Evolutionary conservation across 1,284 basidiomycete genomes (phyloP).

Genomic region (Thecaphora frezii): DNA sequence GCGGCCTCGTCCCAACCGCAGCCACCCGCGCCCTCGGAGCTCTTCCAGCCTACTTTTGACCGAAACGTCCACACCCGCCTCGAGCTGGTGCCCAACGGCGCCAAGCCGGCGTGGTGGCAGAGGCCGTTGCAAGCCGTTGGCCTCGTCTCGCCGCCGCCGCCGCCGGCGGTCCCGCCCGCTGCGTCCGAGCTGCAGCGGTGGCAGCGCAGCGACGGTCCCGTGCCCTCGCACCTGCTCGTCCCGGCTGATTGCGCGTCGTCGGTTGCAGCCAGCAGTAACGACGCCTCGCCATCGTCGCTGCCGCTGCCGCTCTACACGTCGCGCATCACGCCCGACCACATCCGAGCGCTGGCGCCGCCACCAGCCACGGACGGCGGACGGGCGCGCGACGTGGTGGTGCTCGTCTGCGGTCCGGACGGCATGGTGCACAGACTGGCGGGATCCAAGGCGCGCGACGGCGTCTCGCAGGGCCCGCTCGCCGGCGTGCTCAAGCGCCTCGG

Average conservation of each 20-base stretch:
- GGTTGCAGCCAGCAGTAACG: slow-evolving; percentile 8
- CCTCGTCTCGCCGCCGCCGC: too few relatives aligned
- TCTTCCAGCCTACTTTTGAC: slow-evolving; percentile 3
- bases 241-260: slow-evolving; percentile 9
- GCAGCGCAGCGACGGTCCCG: too few relatives aligned
- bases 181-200: too few relatives aligned
- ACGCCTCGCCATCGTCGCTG: neutral
- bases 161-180: too few relatives aligned
- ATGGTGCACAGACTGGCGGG: slow-evolving; percentile 34
- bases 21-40: slow-evolving; percentile 1
- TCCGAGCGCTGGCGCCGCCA: slow-evolving; percentile 2
- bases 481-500: slow-evolving; percentile 22
- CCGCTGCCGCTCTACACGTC: slow-evolving; percentile 26
- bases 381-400: too few relatives aligned
- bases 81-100: too few relatives aligned
- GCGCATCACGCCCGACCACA: slow-evolving; percentile 21
- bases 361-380: slow-evolving; percentile 1
- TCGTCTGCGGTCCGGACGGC: slow-evolving; percentile 38
- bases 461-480: slow-evolving; percentile 20
- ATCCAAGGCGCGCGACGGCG: slow-evolving; percentile 24
- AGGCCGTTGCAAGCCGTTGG: too few relatives aligned
- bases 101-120: too few relatives aligned
- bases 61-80: too few relatives aligned
- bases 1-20: neutral
- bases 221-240: neutral